phyloP scores from a whole-genome alignment of 257 asterid genomes.

The Leptodermis oblonga region DNA sequence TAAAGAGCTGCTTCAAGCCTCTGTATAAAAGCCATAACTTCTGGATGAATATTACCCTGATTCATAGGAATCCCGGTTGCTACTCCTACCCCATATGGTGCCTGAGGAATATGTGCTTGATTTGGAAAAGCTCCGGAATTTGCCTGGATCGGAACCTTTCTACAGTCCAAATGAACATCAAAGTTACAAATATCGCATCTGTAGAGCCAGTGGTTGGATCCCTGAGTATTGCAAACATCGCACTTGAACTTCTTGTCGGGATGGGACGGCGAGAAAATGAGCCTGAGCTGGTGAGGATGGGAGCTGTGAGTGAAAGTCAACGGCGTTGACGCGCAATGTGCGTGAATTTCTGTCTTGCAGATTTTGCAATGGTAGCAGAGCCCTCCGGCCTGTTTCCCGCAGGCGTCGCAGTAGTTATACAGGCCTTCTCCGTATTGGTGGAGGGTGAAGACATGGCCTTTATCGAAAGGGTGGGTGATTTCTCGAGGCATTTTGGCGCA shows the following conservation, averaged over 20 bases:
- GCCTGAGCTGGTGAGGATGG: slow-evolving; percentile 44
- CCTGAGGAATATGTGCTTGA: slow-evolving; percentile 5
- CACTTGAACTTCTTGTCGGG: slow-evolving; percentile 31
- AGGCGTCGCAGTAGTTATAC: slow-evolving; percentile 46
- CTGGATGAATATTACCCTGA: slow-evolving; percentile 13
- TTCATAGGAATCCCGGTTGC: slow-evolving; percentile 16
- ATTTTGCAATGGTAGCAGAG: slow-evolving; percentile 51
- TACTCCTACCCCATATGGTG: too few species aligned
- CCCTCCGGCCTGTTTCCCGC: slow-evolving; percentile 32
- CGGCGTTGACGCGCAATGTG: slow-evolving; percentile 47
- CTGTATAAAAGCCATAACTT: slow-evolving; percentile 8
- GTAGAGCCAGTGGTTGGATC: slow-evolving; percentile 50
- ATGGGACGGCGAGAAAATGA: slow-evolving; percentile 40
- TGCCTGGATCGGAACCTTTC: slow-evolving; percentile 15
- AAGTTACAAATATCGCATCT: slow-evolving; percentile 46
- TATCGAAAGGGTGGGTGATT: slow-evolving; percentile 52
- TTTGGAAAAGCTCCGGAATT: slow-evolving; percentile 5
- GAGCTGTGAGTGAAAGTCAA: slow-evolving; percentile 14
- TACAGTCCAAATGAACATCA: slow-evolving; percentile 57
- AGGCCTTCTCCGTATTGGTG: slow-evolving; percentile 34
- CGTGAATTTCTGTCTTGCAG: slow-evolving; percentile 48
- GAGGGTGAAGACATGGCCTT: slow-evolving; percentile 36
- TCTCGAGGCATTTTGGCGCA: slow-evolving; percentile 51
- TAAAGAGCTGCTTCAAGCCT: slow-evolving; percentile 16
- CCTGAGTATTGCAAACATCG: slow-evolving; percentile 35